Base-by-base conservation (phyloP, 306 rosid genomes). In the Echinosophora koreensis region DNA sequence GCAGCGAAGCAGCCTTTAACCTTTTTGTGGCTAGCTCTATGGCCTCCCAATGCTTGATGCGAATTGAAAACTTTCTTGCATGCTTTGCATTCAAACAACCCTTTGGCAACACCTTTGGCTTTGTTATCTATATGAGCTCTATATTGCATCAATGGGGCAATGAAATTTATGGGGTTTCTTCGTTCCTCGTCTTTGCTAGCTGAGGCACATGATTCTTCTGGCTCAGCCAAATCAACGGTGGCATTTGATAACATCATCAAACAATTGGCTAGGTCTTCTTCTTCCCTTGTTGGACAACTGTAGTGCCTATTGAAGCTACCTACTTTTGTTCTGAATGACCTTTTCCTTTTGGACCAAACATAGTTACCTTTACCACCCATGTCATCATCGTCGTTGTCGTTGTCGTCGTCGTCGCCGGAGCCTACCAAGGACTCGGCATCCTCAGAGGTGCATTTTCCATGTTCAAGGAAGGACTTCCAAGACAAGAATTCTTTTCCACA, bases 31-130 rank as follows among this genome's bases (percentile, higher is more conserved):
- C 97, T 90, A 0, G 99, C 99, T 62, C 99, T 86, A 8, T 95
- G 99, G 5, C 99, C 99, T 0, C 99, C 99, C 44, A 95, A 84
- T 7, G 99, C 99, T 81, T 95, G 99, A 61, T 95, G 99, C 3
- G 99, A 95, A 67, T 89, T 92, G 86, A 95, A 95, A 0, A 95
- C 96, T 69, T 95, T 92, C 79, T 92, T 92, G 80, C 99, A 92
- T 15, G 99, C 97, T 86, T 91, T 95, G 77, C 97, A 95, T 83
- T 95, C 97, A 47, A 92, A 95, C 83, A 88, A 65, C 0, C 92
- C 90, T 44, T 84, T 88, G 2, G 86, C 84, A 4, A 78, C 84
- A 0, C 87, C 93, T 79, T 89, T 93, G 16, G 88, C 87, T n/a
- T 90, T 87, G 77, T 59, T 39, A 11, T 81, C 68, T 13, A 32